Percentiles rank a stretch among this genome's conserved stretches.
Evolutionary conservation across 495 filamentous ascomycete genomes (phyloP).

Genomic region (Penicillium longicatenatum): DNA sequence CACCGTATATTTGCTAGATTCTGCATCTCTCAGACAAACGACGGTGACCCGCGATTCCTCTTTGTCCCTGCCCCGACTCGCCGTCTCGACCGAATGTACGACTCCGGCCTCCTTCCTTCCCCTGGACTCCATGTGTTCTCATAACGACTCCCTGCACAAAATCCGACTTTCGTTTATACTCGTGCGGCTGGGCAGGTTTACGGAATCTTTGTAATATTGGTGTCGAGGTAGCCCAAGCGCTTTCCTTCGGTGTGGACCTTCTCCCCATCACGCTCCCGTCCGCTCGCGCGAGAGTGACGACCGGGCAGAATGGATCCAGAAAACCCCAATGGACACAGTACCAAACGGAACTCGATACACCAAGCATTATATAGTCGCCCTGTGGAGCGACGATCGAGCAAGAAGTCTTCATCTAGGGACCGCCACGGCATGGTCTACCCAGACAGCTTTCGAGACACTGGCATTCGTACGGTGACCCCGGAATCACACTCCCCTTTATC

Average conservation of each 20-base stretch:
- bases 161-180: conserved; percentile 40
- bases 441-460: conserved; percentile 51
- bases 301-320: conserved; percentile 47
- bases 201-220: conserved; percentile 11
- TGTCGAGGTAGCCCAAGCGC: conserved; percentile 21
- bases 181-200: conserved; percentile 34
- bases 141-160: conserved; percentile 39
- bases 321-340: conserved; percentile 38
- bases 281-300: conserved; percentile 13
- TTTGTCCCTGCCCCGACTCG: conserved; percentile 28
- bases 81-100: conserved; percentile 32
- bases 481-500: conserved; percentile 48
- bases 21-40: conserved; percentile 29
- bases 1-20: conserved; percentile 23
- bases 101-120: conserved; percentile 27
- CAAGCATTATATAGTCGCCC: conserved; percentile 46
- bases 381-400: conserved; percentile 53
- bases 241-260: conserved; percentile 17
- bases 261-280: conserved; percentile 23
- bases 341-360: conserved; percentile 46
- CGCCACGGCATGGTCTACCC: conserved; percentile 56
- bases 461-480: conserved; percentile 51
- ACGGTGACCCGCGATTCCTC: conserved; percentile 31
- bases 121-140: conserved; percentile 50
- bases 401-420: conserved; percentile 55